Conservation (phyloP, 306 rosid genomes). For the Neltuma alba region DNA sequence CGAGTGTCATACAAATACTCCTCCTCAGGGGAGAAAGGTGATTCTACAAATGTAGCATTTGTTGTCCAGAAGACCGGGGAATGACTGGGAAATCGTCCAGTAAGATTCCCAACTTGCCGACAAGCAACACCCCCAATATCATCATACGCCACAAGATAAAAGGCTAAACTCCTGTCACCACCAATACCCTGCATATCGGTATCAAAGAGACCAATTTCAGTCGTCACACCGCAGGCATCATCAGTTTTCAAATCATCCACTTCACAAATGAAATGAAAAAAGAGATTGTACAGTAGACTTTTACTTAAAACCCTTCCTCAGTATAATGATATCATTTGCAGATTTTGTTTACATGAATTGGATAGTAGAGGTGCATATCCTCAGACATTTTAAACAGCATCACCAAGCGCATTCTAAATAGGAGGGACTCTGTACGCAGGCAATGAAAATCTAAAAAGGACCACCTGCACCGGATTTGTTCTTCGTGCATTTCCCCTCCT, state of each 20-base stretch:
- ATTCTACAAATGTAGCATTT: slow-evolving; percentile 54
- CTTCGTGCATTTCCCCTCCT: not conserved
- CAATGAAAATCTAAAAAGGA: not conserved
- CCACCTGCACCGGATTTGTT: not conserved
- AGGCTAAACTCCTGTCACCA: slow-evolving; percentile 72
- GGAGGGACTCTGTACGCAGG: not conserved
- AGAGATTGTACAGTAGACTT: slow-evolving; percentile 16
- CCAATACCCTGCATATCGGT: slow-evolving; percentile 78
- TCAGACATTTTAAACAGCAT: not conserved
- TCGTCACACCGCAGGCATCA: slow-evolving; percentile 24
- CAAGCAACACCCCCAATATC: slow-evolving; percentile 89
- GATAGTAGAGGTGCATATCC: slow-evolving; percentile 4
- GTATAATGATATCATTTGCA: not conserved
- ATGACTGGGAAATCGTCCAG: slow-evolving; percentile 44
- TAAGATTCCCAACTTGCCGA: slow-evolving; percentile 69
- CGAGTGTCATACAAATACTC: slow-evolving; percentile 64
- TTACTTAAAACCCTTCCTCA: slow-evolving; percentile 23
- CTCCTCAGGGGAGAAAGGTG: slow-evolving; percentile 78
- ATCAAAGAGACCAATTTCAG: slow-evolving; percentile 33
- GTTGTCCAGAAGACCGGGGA: slow-evolving; percentile 78
- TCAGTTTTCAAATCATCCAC: slow-evolving; percentile 35
- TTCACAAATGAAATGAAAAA: slow-evolving; percentile 20
- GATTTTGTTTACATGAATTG: slow-evolving; percentile 8
- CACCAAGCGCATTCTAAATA: slow-evolving; percentile 22
- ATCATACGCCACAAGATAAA: slow-evolving; percentile 85